Evolutionary conservation across 1,139 yeast genomes (phyloP), one percentile per base, ranked within the genome.

Genomic region (Yamadazyma conglobata): DNA sequence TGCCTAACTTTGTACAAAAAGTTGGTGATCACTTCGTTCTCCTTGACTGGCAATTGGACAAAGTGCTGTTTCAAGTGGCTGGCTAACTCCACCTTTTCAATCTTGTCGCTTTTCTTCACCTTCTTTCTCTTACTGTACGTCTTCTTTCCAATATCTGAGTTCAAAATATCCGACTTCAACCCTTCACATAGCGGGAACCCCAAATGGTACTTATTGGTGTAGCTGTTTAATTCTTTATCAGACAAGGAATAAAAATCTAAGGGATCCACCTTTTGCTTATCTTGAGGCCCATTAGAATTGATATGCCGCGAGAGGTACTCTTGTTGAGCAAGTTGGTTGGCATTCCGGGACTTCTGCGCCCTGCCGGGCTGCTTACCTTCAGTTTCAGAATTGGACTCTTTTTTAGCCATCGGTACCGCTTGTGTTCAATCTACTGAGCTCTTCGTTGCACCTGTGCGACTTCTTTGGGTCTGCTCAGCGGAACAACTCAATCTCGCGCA

Each of bases 21-120:
- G 44, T 80, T 84, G 25, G 91, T 81, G 24, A 86, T 76, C 24
- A 79, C 74, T 47, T 86, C 95, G 41, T 80, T 79, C 48, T 86
- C 95, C 40, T 83, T 73, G 4, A 75, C 75, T n/a, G 74, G 73
- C 32, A 77, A 71, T 24, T 64, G 65, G 43, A 65, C 39, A 41
- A 85, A 83, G 52, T 86, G 93, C 34, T 69, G 73, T 54, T 78
- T 77, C 21, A 77, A 70, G 9, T 66, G 67, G 7, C 54, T 56
- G 0, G 85, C 79, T 27, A 77, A 61, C 43, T 78, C 85, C 6
- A 46, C 34, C 45, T 78, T 79, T 33, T 76, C 48, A 11, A 77
- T 64, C 24, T 78, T 62, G 27, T 58, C 38, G 11, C 40, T 34
- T 25, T 55, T 56, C 32, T 54, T 49, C 12, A 10, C 14, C 17